phyloP scores from a whole-genome alignment of 768 basidiomycete species.

The Pleurotus pulmonarius region DNA sequence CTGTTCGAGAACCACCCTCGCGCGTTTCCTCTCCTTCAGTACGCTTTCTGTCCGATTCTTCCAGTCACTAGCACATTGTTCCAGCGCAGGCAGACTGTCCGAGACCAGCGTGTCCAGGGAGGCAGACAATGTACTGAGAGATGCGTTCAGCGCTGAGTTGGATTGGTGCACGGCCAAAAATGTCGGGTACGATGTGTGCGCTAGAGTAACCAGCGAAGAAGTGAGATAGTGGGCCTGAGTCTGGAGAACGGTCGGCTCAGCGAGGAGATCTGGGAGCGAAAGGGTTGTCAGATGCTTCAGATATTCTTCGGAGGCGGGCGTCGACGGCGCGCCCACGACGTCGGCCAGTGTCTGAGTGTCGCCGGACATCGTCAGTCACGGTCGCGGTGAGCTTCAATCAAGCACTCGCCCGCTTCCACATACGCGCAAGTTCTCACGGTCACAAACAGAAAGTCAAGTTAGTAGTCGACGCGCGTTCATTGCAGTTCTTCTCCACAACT shows the following conservation, averaged over 20 bases:
- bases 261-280: slow-evolving; percentile 61
- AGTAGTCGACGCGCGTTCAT: slow-evolving; percentile 2
- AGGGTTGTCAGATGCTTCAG: slow-evolving; percentile 63
- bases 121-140: slow-evolving; percentile 69
- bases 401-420: no score
- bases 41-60: slow-evolving; percentile 68
- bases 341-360: slow-evolving; percentile 2
- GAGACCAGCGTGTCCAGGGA: slow-evolving; percentile 70
- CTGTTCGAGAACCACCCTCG: slow-evolving; percentile 85
- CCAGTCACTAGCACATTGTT: slow-evolving; percentile 70
- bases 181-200: slow-evolving; percentile 87
- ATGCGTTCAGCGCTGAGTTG: slow-evolving; percentile 66
- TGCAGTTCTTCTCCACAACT: slow-evolving; percentile 15
- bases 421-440: neutral
- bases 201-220: slow-evolving; percentile 84
- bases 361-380: neutral
- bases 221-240: slow-evolving; percentile 86
- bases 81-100: slow-evolving; percentile 70
- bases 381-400: no score
- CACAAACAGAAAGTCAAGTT: neutral
- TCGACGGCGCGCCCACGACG: slow-evolving; percentile 6
- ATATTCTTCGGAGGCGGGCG: slow-evolving; percentile 43
- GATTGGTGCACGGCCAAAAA: slow-evolving; percentile 86
- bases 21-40: slow-evolving; percentile 71
- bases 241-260: slow-evolving; percentile 73